Evolutionary conservation across 345 rosid genomes (phyloP).

Genomic region (Eucalyptus viminalis): DNA sequence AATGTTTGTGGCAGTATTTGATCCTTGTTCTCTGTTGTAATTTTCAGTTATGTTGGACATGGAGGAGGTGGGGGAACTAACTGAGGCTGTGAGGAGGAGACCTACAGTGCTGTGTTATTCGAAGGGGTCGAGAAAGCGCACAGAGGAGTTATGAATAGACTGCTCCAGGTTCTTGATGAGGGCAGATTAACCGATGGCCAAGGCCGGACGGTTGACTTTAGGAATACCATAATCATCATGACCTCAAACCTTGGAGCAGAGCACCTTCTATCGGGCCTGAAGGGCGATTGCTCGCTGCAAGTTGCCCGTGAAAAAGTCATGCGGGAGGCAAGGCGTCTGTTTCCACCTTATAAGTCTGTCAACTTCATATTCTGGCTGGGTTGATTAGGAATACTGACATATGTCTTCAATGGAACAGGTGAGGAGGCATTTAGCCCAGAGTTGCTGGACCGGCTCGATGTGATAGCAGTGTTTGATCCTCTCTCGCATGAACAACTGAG

Average conservation of each 20-base stretch:
- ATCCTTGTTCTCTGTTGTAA: background rate
- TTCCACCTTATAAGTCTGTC: too few relatives aligned
- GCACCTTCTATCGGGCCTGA: conserved; percentile 47
- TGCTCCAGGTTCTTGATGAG: conserved; percentile 52
- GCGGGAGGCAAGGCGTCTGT: conserved; percentile 36
- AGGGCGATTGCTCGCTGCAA: conserved; percentile 56
- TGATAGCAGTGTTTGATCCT: conserved; percentile 73
- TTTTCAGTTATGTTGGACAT: conserved; percentile 74
- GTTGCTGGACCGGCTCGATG: conserved; percentile 71
- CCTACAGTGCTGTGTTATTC: conserved; percentile 50
- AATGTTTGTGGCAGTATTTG: background rate
- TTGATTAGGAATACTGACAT: background rate
- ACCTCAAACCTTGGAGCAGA: conserved; percentile 89
- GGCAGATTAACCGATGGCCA: conserved; percentile 80
- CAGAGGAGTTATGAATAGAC: conserved; percentile 58
- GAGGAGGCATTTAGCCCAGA: conserved; percentile 74
- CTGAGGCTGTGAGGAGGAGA: conserved; percentile 77
- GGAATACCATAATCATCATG: conserved; percentile 54
- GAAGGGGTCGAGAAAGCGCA: conserved; percentile 94
- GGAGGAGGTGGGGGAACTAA: conserved; percentile 93
- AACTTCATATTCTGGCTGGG: too few relatives aligned
- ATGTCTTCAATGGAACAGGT: conserved; percentile 11
- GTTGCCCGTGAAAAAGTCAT: conserved; percentile 64
- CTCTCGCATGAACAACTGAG: conserved; percentile 71
- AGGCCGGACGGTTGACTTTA: conserved; percentile 76